A percentile compares a stretch with the other conserved stretches of the same genome.
phyloP scores from a whole-genome alignment of 192 early-diverging fungal species.

The Coemansia sp. region DNA sequence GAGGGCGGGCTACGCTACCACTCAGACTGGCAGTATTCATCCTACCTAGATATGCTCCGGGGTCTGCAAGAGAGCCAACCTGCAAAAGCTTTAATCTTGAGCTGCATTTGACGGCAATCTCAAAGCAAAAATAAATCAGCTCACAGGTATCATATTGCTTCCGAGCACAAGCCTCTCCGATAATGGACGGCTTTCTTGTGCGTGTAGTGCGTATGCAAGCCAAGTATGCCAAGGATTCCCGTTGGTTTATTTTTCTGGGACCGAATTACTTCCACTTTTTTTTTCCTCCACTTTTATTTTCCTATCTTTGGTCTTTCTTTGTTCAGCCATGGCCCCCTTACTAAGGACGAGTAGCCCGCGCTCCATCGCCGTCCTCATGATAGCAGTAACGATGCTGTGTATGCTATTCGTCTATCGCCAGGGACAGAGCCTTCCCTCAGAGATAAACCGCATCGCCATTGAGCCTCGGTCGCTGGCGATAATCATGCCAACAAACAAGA shows the following conservation, averaged over 20 bases:
- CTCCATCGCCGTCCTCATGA: not conserved
- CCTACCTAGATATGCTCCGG: not conserved
- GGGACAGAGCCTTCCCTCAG: not conserved
- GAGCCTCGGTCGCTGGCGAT: slow-evolving; percentile 5
- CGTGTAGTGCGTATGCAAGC: no score
- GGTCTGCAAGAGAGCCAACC: no score
- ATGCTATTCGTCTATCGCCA: not conserved
- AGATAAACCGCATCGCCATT: not conserved
- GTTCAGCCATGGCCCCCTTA: not conserved
- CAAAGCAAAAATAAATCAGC: no score
- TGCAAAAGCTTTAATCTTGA: no score
- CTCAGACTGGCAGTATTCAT: not conserved
- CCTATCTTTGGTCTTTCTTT: not conserved
- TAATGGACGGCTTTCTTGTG: no score
- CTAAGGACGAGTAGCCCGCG: not conserved
- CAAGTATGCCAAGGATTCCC: no score
- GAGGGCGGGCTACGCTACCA: not conserved
- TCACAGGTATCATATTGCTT: no score
- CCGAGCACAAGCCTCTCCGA: no score
- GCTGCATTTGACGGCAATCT: no score
- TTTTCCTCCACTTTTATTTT: not conserved
- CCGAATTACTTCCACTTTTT: not conserved
- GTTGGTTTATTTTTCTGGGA: not conserved
- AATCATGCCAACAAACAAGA: slow-evolving; percentile 25
- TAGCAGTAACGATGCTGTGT: not conserved